A percentile compares a stretch with the other conserved stretches of the same genome.
Conservation (phyloP, 495 filamentous ascomycete species). For the Penicillium herquei region DNA sequence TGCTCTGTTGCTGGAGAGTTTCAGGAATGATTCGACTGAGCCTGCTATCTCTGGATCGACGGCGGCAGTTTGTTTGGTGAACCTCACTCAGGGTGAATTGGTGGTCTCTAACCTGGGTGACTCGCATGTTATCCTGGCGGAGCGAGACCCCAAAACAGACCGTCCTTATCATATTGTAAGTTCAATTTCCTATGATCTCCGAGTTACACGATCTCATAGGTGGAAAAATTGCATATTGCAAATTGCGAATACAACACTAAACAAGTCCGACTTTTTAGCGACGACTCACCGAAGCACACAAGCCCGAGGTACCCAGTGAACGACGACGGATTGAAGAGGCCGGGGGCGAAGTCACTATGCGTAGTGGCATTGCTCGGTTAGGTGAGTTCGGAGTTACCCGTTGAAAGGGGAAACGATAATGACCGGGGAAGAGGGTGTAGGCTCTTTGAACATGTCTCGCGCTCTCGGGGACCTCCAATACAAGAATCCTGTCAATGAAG, state of each 20-base stretch:
- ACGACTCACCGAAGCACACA: conserved; percentile 37
- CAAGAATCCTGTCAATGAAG: conserved; percentile 39
- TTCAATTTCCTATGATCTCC: not conserved
- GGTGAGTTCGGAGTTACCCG: conserved; percentile 22
- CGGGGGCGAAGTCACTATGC: conserved; percentile 29
- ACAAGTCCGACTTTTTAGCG: conserved; percentile 16
- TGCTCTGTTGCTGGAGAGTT: conserved; percentile 29
- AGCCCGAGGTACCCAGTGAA: conserved; percentile 34
- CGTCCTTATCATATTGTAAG: conserved; percentile 29
- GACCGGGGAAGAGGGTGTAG: conserved; percentile 10
- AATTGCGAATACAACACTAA: too few relatives aligned
- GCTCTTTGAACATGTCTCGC: conserved; percentile 43
- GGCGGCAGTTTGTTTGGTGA: conserved; percentile 35
- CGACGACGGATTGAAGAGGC: conserved; percentile 35
- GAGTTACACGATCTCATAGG: not conserved
- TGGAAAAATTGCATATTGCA: conserved; percentile 3
- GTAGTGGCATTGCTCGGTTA: conserved; percentile 29
- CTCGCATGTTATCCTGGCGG: conserved; percentile 39
- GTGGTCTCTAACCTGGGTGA: conserved; percentile 42
- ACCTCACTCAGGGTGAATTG: conserved; percentile 35
- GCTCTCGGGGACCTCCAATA: conserved; percentile 44
- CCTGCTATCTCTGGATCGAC: conserved; percentile 37
- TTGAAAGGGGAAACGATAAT: not conserved
- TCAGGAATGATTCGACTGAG: conserved; percentile 25
- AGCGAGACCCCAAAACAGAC: conserved; percentile 30